Base-by-base conservation (phyloP, 805 yeast species). In the Starmerella geochares region DNA sequence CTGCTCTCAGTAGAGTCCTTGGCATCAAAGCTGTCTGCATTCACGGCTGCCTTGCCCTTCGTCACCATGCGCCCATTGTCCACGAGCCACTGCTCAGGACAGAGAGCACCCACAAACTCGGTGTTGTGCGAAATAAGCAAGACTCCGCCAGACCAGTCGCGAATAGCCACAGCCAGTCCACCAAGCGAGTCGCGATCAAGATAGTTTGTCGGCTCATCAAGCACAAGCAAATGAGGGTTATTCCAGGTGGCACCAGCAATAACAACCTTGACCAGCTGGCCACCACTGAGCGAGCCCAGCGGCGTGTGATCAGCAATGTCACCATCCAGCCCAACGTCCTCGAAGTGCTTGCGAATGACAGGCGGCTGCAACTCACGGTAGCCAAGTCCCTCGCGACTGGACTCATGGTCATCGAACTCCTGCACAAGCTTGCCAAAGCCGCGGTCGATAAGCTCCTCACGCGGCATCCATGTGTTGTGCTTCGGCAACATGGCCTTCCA, bases 211-310 rank as follows among this genome's bases (percentile, higher is more conserved):
- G 98, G 98, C 77, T 90, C 98, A 70, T 90, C 98, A 57, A 90
- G 76, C 38, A 90, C 98, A 56, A 90, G 77, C 68, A 90, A 77
- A 68, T 90, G 98, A 17, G 98, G 98, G 66, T 90, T 92, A 71
- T 92, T 90, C 98, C 98, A 90, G 92, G 90, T 90, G 57, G 97
- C 96, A 70, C 97, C 98, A 13, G 97, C 97, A 72, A 90, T 90
- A 53, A 90, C 98, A 56, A 90, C 97, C 70, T 90, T 90, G 54
- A 90, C 98, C 20, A 90, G 77, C 72, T 90, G 98, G 62, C 98
- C 98, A 66, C 98, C 98, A 23, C 96, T 87, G 56, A 90, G 74
- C 6, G 95, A 86, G 21, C 97, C 96, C 77, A 90, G 73, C 48
- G 96, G 96, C 17, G 96, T 90, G 68, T 90, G 97, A 68, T 92